Conservation (phyloP, 371 early-diverging fungal species). For the Mortierella sp. region DNA sequence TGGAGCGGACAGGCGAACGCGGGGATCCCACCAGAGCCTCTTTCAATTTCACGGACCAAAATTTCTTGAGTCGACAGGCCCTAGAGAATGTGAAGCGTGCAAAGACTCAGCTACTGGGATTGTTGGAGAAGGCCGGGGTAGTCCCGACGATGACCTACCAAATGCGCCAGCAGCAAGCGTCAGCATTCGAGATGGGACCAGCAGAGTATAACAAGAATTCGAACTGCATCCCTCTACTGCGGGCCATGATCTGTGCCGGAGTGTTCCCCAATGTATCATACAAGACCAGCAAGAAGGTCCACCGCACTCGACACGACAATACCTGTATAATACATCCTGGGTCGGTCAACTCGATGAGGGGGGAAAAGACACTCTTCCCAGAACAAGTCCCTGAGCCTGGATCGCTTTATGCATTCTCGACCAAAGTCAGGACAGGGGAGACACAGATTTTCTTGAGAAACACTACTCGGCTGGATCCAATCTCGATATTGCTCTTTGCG, state of each 20-base stretch:
- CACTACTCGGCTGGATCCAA: slow-evolving; percentile 55
- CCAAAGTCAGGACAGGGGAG: slow-evolving; percentile 53
- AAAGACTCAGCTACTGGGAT: slow-evolving; percentile 55
- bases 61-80: slow-evolving; percentile 58
- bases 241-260: slow-evolving; percentile 64
- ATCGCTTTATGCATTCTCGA: slow-evolving; percentile 56
- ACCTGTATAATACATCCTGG: slow-evolving; percentile 56
- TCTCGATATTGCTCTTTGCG: slow-evolving; percentile 56
- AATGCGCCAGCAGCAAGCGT: slow-evolving; percentile 36
- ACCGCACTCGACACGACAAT: slow-evolving; percentile 55
- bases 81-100: slow-evolving; percentile 58
- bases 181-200: slow-evolving; percentile 52
- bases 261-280: slow-evolving; percentile 63
- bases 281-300: slow-evolving; percentile 56
- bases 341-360: slow-evolving; percentile 55
- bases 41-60: slow-evolving; percentile 54
- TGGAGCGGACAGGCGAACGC: slow-evolving; percentile 45
- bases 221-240: slow-evolving; percentile 52
- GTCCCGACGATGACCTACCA: slow-evolving; percentile 49
- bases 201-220: slow-evolving; percentile 57
- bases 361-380: slow-evolving; percentile 34
- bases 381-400: slow-evolving; percentile 47
- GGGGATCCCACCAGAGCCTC: slow-evolving; percentile 36
- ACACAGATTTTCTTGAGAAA: slow-evolving; percentile 55
- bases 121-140: slow-evolving; percentile 52